These are phyloP conservation scores for Iberis amara DNA, from an alignment of 441 rosid genomes.

Conservation along the genomic window DNA sequence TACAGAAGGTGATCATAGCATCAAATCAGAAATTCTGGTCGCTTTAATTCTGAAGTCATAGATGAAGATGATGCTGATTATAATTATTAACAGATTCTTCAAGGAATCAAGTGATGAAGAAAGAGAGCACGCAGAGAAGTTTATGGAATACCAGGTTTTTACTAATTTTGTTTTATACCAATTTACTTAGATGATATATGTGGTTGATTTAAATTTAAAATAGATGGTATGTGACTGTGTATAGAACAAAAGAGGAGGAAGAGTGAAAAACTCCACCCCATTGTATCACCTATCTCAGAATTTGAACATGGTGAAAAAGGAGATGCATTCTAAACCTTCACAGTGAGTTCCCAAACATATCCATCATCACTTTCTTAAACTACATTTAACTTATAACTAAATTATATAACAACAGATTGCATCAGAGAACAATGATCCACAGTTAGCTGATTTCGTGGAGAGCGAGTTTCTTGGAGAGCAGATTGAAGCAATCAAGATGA, in stretches of 20 bases:
- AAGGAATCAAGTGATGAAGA: slow-evolving; percentile 94
- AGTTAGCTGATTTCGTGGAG: slow-evolving; percentile 58
- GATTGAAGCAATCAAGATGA: slow-evolving; percentile 55
- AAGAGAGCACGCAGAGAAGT: slow-evolving; percentile 83
- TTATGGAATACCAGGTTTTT: slow-evolving; percentile 86
- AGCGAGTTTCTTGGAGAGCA: slow-evolving; percentile 57
- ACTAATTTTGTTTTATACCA: neutral
- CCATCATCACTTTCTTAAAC: neutral
- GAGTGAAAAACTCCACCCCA: slow-evolving; percentile 65
- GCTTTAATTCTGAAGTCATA: slow-evolving; percentile 5
- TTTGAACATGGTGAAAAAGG: slow-evolving; percentile 90
- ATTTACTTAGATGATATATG: neutral
- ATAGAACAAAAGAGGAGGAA: slow-evolving; percentile 81
- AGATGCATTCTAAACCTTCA: slow-evolving; percentile 66
- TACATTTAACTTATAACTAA: too few relatives aligned
- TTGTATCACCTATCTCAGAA: slow-evolving; percentile 61
- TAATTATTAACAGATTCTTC: slow-evolving; percentile 56
- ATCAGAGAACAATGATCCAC: slow-evolving; percentile 47
- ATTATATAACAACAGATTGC: slow-evolving; percentile 44
- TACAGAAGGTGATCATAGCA: slow-evolving; percentile 24
- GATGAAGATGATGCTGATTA: slow-evolving; percentile 1
- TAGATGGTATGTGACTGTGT: neutral
- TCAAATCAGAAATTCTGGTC: slow-evolving; percentile 2
- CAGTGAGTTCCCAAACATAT: slow-evolving; percentile 25
- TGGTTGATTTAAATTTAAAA: neutral